phyloP scores from a whole-genome alignment of 1,284 basidiomycete genomes.

The Trichosporon ovoides region DNA sequence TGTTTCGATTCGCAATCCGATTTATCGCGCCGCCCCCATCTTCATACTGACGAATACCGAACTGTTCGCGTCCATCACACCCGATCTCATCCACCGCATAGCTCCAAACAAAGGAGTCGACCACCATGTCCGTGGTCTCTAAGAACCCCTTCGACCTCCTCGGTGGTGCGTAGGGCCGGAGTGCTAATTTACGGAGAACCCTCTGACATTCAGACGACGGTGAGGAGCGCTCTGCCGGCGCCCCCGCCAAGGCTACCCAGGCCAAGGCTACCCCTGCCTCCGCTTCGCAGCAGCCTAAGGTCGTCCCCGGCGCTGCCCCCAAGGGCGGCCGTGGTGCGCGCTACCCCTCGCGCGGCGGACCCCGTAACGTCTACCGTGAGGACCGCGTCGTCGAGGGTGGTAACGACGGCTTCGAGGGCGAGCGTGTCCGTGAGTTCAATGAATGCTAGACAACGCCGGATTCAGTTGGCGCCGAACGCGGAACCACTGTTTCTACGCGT shows the following conservation, averaged over 20 bases:
- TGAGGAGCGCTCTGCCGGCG: slow-evolving; percentile 23
- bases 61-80: background rate
- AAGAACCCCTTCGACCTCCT: slow-evolving; percentile 51
- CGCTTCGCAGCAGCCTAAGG: slow-evolving; percentile 28
- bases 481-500: background rate
- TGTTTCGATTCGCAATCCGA: too few relatives aligned
- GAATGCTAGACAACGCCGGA: background rate
- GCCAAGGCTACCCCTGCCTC: slow-evolving; percentile 25
- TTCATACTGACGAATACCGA: background rate
- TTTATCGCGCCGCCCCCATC: background rate
- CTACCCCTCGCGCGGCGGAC: slow-evolving; percentile 40
- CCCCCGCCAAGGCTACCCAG: slow-evolving; percentile 34
- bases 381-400: slow-evolving; percentile 28
- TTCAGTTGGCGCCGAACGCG: background rate
- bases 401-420: slow-evolving; percentile 44
- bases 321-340: slow-evolving; percentile 28
- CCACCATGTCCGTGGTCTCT: slow-evolving; percentile 49
- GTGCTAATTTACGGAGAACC: background rate
- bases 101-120: slow-evolving; percentile 24
- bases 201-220: slow-evolving; percentile 33
- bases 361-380: slow-evolving; percentile 36
- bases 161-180: slow-evolving; percentile 37
- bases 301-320: slow-evolving; percentile 34
- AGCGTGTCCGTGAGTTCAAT: slow-evolving; percentile 44
- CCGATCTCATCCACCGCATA: slow-evolving; percentile 1